Evolutionary conservation across 345 rosid species (phyloP), one percentile per base, ranked within the genome.

Genomic region (Brassica juncea): DNA sequence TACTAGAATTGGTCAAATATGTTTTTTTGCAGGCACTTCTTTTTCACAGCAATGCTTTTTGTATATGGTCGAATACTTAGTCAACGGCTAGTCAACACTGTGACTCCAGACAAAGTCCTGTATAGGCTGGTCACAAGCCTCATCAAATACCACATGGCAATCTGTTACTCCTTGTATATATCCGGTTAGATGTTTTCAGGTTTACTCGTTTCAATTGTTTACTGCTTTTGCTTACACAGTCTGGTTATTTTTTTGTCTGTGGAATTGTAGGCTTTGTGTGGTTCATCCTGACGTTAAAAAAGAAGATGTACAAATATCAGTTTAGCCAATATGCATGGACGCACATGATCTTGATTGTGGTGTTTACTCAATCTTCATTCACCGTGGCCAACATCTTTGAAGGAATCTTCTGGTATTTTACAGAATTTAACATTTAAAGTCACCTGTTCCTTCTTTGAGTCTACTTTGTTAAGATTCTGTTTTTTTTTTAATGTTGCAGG

Each of bases 301-400:
- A 90, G 90, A 92, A 92, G 87, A 87, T 90, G 93, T 92, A 92
- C 86, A 90, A 92, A 87, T 92, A 92, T 88, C 97, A 92, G 80
- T 92, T 92, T 87, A 83, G 95, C 83, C 97, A 92, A 82, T 90
- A 85, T 71, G 95, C 97, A 16, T 92, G 97, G 97, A 92, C 97
- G 30, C 97, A 92, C 71, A 92, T 92, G 97, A 90, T 92, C 82
- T 83, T 90, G 39, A 89, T 90, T 64, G 95, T 90, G 80, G 97
- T 92, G 80, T 90, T 92, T 77, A 83, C 91, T 9, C 97, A 92
- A 77, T 92, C 95, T 21, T 85, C 97, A 66, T 92, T 90, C 78
- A 92, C 95, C 0, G 97, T 92, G 8, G 95, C 95, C 82, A 90
- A 85, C 82, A 92, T 92, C 81, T 90, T 92, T 80, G 97, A 92